These are phyloP conservation scores for Acanthamoeba culbertsoni DNA, from an alignment of 208 protist species.

Conservation along the genomic window DNA sequence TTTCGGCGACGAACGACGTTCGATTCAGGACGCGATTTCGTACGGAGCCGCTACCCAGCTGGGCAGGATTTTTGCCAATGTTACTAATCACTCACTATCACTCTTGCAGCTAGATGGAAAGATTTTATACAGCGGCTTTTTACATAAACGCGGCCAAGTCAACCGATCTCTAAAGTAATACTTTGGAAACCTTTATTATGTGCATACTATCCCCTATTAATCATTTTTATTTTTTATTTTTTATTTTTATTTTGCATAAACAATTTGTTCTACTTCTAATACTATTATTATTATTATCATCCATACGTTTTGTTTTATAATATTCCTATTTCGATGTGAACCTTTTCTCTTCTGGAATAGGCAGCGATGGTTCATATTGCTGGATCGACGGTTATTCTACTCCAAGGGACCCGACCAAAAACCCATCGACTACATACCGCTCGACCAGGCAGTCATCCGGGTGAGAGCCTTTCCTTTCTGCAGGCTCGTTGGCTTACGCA, in stretches of 20 bases:
- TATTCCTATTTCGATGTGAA: too few species aligned
- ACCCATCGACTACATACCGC: slow-evolving; percentile 5
- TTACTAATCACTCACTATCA: too few species aligned
- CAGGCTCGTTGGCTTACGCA: neutral
- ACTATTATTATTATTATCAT: too few species aligned
- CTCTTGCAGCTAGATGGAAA: too few species aligned
- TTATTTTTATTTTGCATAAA: neutral
- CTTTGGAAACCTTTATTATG: neutral
- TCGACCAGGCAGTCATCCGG: slow-evolving; percentile 15
- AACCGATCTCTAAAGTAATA: neutral
- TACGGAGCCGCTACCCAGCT: too few species aligned
- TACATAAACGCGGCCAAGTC: neutral
- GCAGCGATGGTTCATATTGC: neutral
- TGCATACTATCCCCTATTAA: neutral
- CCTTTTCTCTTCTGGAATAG: neutral
- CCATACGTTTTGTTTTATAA: too few species aligned
- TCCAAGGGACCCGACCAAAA: slow-evolving; percentile 1
- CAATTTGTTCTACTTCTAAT: too few species aligned
- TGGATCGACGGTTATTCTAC: neutral
- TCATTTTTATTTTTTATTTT: neutral
- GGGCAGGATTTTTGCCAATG: too few species aligned
- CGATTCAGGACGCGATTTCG: too few species aligned
- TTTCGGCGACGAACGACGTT: too few species aligned
- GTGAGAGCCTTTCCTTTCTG: neutral
- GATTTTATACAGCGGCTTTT: neutral